A percentile compares a stretch with the other conserved stretches of the same genome.
Evolutionary conservation across 2,329 filamentous ascomycete genomes (phyloP).

Genomic region (Colletotrichum kahawae): DNA sequence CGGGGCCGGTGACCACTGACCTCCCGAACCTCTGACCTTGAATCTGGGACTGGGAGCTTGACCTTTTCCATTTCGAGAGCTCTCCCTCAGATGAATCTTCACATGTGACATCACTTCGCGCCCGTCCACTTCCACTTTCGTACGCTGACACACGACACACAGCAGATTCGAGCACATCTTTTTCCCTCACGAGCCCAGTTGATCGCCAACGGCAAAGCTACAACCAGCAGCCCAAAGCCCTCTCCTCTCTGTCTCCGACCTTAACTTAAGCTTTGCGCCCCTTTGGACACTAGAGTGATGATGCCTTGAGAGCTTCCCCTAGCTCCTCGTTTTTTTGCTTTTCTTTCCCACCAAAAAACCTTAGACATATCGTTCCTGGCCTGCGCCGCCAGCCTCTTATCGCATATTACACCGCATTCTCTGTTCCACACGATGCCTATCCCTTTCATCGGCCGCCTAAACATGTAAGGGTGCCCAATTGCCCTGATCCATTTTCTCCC

Average conservation of each 20-base stretch:
- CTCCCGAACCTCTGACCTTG: neutral
- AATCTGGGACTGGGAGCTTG: neutral
- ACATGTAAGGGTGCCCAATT: constrained; percentile 45
- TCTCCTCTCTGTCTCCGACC: neutral
- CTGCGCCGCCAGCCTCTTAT: neutral
- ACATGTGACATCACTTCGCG: constrained; percentile 24
- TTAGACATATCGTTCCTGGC: constrained; percentile 17
- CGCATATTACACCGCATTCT: neutral
- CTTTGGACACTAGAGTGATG: neutral
- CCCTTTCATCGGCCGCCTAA: constrained; percentile 57
- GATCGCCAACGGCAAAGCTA: neutral
- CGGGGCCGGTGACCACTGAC: neutral
- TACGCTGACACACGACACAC: constrained; percentile 9
- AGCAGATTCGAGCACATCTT: neutral
- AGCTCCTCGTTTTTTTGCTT: neutral
- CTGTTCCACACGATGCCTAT: constrained; percentile 47
- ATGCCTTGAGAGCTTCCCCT: constrained; percentile 1
- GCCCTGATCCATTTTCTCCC: neutral
- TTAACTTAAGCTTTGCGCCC: constrained; percentile 12
- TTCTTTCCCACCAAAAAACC: neutral
- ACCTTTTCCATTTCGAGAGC: constrained; percentile 4
- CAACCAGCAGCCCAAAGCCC: neutral
- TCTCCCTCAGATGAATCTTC: constrained; percentile 9
- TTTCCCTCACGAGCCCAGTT: neutral
- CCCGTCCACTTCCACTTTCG: constrained; percentile 9